phyloP scores from a whole-genome alignment of 2,329 filamentous ascomycete genomes.

The Aspergillus sojae region DNA sequence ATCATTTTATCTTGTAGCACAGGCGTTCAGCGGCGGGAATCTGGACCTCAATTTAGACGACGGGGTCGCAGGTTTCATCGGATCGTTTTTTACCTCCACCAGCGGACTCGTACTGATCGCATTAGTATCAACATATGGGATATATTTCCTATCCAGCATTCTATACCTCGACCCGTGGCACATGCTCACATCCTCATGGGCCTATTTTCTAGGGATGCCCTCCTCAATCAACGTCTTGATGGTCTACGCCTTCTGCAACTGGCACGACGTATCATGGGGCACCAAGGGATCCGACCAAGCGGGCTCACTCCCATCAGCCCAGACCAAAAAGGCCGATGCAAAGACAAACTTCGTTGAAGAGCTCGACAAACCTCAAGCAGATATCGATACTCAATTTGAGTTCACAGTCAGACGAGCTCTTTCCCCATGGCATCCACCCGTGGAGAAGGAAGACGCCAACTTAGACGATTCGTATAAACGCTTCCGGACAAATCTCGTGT shows the following conservation, averaged over 20 bases:
- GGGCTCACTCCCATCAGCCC: constrained; percentile 89
- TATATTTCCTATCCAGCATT: constrained; percentile 96
- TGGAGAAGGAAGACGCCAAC: constrained; percentile 70
- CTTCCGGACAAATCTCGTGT: constrained; percentile 93
- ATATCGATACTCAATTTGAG: constrained; percentile 97
- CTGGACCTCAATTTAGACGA: constrained; percentile 66
- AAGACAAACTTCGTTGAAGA: constrained; percentile 89
- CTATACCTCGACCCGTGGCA: constrained; percentile 98
- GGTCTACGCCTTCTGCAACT: constrained; percentile 99
- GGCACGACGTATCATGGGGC: constrained; percentile 99
- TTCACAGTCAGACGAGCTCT: constrained; percentile 92
- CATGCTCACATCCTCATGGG: constrained; percentile 97
- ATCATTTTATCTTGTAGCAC: constrained; percentile 82
- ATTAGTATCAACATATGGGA: constrained; percentile 88
- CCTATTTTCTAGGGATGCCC: constrained; percentile 67
- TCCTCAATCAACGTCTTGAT: constrained; percentile 99
- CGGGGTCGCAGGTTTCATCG: constrained; percentile 67
- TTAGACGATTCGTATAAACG: constrained; percentile 98
- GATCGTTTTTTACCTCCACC: constrained; percentile 79
- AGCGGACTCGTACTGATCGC: constrained; percentile 94
- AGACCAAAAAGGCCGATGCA: constrained; percentile 77
- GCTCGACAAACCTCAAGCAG: constrained; percentile 92
- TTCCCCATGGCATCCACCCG: constrained; percentile 74
- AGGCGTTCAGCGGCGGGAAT: constrained; percentile 68
- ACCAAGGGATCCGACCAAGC: constrained; percentile 98